phyloP scores from a whole-genome alignment of 345 rosid species.

The Crucihimalaya himalaica region DNA sequence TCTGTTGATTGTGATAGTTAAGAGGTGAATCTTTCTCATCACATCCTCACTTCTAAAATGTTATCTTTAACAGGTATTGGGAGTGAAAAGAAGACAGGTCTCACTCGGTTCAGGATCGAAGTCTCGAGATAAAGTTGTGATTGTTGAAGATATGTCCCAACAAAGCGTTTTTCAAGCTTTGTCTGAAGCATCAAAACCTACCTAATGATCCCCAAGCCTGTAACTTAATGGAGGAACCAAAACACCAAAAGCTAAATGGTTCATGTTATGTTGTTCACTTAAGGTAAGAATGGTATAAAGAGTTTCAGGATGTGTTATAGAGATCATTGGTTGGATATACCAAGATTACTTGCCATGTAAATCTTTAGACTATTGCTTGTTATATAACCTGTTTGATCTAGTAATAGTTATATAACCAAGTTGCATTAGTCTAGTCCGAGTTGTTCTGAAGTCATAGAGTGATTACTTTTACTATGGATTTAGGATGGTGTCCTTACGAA shows the following conservation, averaged over 20 bases:
- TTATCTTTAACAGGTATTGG: slow-evolving; percentile 57
- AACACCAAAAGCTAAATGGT: neutral
- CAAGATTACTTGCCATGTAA: slow-evolving; percentile 1
- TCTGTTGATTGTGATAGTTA: neutral
- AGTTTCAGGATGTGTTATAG: neutral
- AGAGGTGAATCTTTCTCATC: neutral
- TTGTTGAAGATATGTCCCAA: slow-evolving; percentile 66
- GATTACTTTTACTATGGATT: neutral
- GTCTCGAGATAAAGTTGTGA: slow-evolving; percentile 86
- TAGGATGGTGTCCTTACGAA: neutral
- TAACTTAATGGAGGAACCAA: slow-evolving; percentile 6
- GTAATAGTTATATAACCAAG: neutral
- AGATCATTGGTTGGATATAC: neutral
- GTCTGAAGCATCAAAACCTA: slow-evolving; percentile 50
- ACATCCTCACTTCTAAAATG: neutral
- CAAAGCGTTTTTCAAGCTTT: slow-evolving; percentile 65
- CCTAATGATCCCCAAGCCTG: slow-evolving; percentile 20
- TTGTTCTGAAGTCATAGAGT: neutral
- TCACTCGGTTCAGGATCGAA: slow-evolving; percentile 81
- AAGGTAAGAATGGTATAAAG: neutral
- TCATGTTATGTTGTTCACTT: neutral
- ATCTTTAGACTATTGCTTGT: slow-evolving; percentile 17
- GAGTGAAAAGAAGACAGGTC: slow-evolving; percentile 84
- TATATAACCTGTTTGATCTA: neutral
- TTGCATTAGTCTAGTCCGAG: neutral